These are phyloP conservation scores for Buddleja alternifolia DNA, from an alignment of 257 asterid genomes.

Conservation along the genomic window DNA sequence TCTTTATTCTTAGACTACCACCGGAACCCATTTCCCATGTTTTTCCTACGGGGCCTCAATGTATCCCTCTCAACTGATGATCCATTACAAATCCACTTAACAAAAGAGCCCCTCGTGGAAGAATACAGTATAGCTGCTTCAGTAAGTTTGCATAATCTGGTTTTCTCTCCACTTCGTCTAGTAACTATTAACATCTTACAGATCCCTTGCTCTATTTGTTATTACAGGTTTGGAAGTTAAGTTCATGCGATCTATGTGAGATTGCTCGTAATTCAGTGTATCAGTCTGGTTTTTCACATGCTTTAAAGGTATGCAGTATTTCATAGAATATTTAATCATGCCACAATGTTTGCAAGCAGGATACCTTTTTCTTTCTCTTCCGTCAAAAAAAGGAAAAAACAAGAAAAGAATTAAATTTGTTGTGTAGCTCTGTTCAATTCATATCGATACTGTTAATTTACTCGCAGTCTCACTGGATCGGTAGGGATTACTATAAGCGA, in stretches of 20 bases:
- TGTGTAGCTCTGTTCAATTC: too few relatives aligned
- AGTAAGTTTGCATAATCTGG: conserved; percentile 51
- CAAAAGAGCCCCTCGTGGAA: conserved; percentile 97
- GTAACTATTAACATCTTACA: conserved; percentile 10
- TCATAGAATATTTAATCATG: background rate
- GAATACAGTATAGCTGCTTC: conserved; percentile 99
- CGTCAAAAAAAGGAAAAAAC: too few relatives aligned
- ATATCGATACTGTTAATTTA: background rate
- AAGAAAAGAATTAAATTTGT: too few relatives aligned
- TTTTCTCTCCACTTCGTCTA: background rate
- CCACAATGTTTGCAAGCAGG: too few relatives aligned
- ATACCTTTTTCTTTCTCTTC: too few relatives aligned
- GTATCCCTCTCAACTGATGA: conserved; percentile 97
- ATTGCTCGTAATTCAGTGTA: conserved; percentile 96
- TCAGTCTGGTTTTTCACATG: conserved; percentile 95
- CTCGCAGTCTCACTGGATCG: conserved; percentile 90
- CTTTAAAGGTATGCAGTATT: conserved; percentile 62
- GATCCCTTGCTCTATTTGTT: background rate
- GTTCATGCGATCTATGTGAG: conserved; percentile 95
- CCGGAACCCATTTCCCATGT: conserved; percentile 92
- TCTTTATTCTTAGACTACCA: conserved; percentile 94
- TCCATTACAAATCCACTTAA: conserved; percentile 94
- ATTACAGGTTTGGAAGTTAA: conserved; percentile 90
- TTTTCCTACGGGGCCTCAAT: conserved; percentile 91
- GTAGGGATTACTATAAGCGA: conserved; percentile 78